Percentiles rank a stretch among this genome's conserved stretches.
Conservation (phyloP, 2,329 filamentous ascomycete genomes). For the Cordyceps militaris region DNA sequence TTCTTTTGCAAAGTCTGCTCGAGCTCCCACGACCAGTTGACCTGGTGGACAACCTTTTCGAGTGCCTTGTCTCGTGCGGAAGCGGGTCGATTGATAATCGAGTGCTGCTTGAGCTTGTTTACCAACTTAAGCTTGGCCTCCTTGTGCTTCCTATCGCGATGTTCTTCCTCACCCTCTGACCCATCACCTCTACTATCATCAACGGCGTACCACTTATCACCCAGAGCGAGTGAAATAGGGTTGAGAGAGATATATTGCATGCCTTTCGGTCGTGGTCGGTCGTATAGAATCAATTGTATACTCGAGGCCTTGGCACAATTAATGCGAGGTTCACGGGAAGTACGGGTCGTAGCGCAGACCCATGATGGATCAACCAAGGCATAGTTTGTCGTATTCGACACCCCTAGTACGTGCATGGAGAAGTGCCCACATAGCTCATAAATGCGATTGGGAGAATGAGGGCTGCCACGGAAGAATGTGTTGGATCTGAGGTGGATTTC, state of each 20-base stretch:
- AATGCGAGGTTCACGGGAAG: conserved; percentile 58
- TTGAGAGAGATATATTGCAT: conserved; percentile 96
- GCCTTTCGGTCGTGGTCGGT: conserved; percentile 71
- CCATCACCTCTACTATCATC: conserved; percentile 31
- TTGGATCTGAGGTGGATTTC: conserved; percentile 81
- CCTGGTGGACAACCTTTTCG: conserved; percentile 77
- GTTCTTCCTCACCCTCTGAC: conserved; percentile 67
- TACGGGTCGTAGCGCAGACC: conserved; percentile 54
- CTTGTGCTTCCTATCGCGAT: conserved; percentile 50
- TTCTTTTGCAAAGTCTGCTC: conserved; percentile 83
- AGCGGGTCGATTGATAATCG: conserved; percentile 66
- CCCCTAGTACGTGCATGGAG: conserved; percentile 78
- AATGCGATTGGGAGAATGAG: conserved; percentile 72
- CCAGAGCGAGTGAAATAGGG: conserved; percentile 81
- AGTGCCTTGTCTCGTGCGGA: conserved; percentile 80
- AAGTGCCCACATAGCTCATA: conserved; percentile 77
- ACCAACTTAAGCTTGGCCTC: conserved; percentile 60
- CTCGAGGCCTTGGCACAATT: conserved; percentile 64
- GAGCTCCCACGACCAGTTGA: conserved; percentile 93
- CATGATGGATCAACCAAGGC: conserved; percentile 56
- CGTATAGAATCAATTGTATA: conserved; percentile 83
- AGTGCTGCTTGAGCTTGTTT: conserved; percentile 83
- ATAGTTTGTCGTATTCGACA: conserved; percentile 58
- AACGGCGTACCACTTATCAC: conserved; percentile 53
- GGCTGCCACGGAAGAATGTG: conserved; percentile 74